Conservation (phyloP, 768 basidiomycete species). For the Scleroderma citrinum region DNA sequence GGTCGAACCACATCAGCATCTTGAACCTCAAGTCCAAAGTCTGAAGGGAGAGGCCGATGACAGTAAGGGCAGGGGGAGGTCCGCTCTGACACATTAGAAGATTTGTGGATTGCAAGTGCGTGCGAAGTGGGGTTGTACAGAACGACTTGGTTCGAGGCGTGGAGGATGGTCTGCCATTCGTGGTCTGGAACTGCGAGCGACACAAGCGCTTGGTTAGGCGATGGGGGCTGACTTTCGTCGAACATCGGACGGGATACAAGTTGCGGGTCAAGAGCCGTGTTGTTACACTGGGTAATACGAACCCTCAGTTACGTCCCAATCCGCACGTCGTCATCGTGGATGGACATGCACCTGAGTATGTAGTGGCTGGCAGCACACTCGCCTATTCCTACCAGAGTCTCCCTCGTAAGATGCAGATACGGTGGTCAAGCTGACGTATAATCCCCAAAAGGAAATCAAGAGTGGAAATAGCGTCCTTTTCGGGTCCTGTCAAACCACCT, state of each 20-base stretch:
- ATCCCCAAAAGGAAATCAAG: constrained; percentile 3
- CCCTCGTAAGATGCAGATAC: neutral
- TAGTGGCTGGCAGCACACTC: no score
- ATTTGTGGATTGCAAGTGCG: constrained; percentile 59
- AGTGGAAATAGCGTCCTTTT: neutral
- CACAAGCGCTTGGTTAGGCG: constrained; percentile 27
- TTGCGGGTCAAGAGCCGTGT: neutral
- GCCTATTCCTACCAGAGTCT: no score
- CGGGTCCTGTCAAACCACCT: neutral
- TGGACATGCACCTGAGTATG: no score
- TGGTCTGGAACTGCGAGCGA: constrained; percentile 19
- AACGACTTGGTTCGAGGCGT: constrained; percentile 81
- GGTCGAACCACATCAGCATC: constrained; percentile 26
- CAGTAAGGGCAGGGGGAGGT: constrained; percentile 64
- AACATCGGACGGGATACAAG: constrained; percentile 19
- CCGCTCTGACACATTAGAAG: constrained; percentile 23
- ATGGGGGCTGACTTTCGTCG: constrained; percentile 27
- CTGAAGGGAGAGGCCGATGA: constrained; percentile 50
- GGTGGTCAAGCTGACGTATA: no score
- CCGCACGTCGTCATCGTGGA: neutral
- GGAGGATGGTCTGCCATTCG: constrained; percentile 76
- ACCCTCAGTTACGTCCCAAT: neutral
- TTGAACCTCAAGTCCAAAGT: constrained; percentile 29
- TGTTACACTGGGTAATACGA: constrained; percentile 1
- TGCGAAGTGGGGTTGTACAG: constrained; percentile 84